A percentile compares a stretch with the other conserved stretches of the same genome.
Conservation (phyloP, 257 asterid genomes). For the Nicotiana sylvestris region DNA sequence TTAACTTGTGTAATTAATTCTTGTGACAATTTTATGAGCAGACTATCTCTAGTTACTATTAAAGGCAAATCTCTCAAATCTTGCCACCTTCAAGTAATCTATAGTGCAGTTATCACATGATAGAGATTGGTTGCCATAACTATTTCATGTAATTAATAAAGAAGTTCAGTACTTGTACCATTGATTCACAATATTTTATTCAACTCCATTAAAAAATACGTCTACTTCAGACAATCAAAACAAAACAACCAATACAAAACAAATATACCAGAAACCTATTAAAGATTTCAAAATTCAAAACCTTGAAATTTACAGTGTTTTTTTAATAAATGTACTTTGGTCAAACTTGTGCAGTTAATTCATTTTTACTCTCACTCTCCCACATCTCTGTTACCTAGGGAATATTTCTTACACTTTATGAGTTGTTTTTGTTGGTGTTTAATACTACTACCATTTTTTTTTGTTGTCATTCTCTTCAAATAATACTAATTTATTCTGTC, state of each 20-base stretch:
- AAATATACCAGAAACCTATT: neutral
- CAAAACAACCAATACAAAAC: conserved; percentile 15
- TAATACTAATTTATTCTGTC: neutral
- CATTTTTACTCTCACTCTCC: neutral
- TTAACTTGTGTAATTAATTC: neutral
- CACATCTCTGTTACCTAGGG: conserved; percentile 20
- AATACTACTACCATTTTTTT: neutral
- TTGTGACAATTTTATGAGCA: neutral
- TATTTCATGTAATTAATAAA: conserved; percentile 6
- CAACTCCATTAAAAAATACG: neutral
- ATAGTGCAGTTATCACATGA: conserved; percentile 4
- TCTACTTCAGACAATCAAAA: neutral
- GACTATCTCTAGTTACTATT: neutral
- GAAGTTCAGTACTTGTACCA: conserved; percentile 2
- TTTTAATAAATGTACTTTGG: neutral
- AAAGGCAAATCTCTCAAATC: neutral
- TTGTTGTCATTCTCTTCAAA: conserved; percentile 31
- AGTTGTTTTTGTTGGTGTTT: conserved; percentile 20
- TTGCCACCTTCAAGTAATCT: neutral
- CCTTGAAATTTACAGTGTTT: neutral
- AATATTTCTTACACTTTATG: conserved; percentile 29
- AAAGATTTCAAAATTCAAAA: neutral
- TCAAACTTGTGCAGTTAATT: conserved; percentile 21
- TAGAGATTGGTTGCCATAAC: neutral
- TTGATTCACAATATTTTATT: neutral